phyloP scores from a whole-genome alignment of 768 basidiomycete species.

The Amanita phalloides region DNA sequence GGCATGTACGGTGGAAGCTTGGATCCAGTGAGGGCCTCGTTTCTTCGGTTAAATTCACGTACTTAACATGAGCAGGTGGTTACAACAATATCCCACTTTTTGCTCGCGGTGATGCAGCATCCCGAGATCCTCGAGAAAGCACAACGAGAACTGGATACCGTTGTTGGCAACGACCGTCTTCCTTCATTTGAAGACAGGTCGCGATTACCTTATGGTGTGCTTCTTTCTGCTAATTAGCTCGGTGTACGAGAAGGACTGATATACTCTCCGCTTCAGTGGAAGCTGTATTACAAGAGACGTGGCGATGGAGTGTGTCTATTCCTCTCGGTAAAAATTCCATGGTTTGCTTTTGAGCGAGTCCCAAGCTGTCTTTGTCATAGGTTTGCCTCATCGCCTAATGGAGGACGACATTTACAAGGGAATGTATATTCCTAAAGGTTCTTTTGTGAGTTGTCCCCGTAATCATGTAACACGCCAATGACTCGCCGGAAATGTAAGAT shows the following conservation, averaged over 20 bases:
- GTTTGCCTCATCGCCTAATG: constrained; percentile 52
- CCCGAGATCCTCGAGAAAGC: constrained; percentile 48
- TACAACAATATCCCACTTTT: constrained; percentile 44
- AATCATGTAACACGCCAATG: neutral
- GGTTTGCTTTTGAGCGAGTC: neutral
- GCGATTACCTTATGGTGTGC: constrained; percentile 42
- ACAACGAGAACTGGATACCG: constrained; percentile 56
- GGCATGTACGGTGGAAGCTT: constrained; percentile 65
- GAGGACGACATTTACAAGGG: constrained; percentile 55
- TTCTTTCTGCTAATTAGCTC: neutral
- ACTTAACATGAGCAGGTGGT: constrained; percentile 30
- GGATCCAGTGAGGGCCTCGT: constrained; percentile 39
- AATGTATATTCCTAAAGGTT: constrained; percentile 51
- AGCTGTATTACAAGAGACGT: constrained; percentile 43
- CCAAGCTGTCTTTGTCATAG: constrained; percentile 17
- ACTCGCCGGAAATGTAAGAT: constrained; percentile 16
- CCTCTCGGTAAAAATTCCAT: constrained; percentile 36
- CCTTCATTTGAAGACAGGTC: constrained; percentile 49
- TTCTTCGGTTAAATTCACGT: neutral
- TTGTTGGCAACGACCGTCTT: constrained; percentile 44
- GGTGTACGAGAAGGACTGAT: neutral
- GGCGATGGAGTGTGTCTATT: constrained; percentile 47
- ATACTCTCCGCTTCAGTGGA: constrained; percentile 23
- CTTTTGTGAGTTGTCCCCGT: constrained; percentile 27
- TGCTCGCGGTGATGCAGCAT: constrained; percentile 56